These are phyloP conservation scores for Bidens hawaiensis DNA, from an alignment of 140 eudicot species.

Conservation along the genomic window DNA sequence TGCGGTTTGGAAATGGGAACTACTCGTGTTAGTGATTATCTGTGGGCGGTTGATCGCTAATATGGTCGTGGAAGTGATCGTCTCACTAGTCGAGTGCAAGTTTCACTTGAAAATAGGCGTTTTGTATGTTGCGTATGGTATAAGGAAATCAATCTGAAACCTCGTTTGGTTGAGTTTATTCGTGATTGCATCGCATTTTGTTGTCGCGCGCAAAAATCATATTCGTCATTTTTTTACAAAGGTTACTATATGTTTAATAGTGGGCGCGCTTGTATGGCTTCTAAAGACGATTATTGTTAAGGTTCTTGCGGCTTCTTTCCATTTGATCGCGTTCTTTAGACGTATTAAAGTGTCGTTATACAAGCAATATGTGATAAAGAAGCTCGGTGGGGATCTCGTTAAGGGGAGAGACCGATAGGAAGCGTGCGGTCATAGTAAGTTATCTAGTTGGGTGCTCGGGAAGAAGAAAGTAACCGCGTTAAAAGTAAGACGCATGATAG, in stretches of 20 bases:
- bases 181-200: constrained; percentile 37
- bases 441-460: not conserved
- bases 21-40: constrained; percentile 42
- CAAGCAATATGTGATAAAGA: constrained; percentile 63
- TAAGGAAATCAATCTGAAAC: constrained; percentile 54
- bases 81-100: constrained; percentile 42
- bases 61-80: constrained; percentile 38
- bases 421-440: not conserved
- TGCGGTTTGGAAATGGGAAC: constrained; percentile 57
- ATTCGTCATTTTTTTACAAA: constrained; percentile 34
- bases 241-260: constrained; percentile 44
- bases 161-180: constrained; percentile 54
- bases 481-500: constrained; percentile 61
- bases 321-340: constrained; percentile 60
- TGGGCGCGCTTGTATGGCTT: constrained; percentile 58
- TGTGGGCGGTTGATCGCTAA: constrained; percentile 52
- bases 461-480: constrained; percentile 47
- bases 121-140: constrained; percentile 52
- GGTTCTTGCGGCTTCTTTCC: constrained; percentile 57
- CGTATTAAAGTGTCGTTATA: constrained; percentile 62
- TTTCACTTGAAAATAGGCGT: constrained; percentile 43
- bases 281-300: constrained; percentile 52
- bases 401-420: constrained; percentile 30
- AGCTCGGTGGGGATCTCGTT: constrained; percentile 49
- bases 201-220: constrained; percentile 22